Evolutionary conservation across 306 rosid genomes (phyloP), one percentile per base, ranked within the genome.

Genomic region (Glycine latifolia): DNA sequence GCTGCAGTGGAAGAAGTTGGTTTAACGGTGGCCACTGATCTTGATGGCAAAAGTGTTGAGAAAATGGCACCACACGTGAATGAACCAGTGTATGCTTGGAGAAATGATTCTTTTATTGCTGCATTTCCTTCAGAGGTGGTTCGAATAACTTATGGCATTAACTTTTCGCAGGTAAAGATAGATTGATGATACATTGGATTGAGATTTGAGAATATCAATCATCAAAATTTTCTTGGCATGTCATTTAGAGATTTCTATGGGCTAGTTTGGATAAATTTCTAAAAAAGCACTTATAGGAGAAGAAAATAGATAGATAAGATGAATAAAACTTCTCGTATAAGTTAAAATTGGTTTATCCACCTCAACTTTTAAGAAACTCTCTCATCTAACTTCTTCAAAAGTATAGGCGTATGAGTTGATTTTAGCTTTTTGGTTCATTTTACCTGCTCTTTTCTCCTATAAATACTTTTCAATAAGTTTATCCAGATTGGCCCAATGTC

Each of bases 141-240:
- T 88, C 81, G 15, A 58, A 83, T 95, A 76, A 95, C 91, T 43
- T 95, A 87, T 71, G 97, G 97, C 80, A 95, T 95, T 70, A 81
- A 60, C 87, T 95, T 89, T 83, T 89, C 89, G 15, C 92, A 91
- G 95, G 99, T 95, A 90, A 71, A 71, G 79, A 59, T 67, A 69
- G 60, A 67, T 55, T 66, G 44, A 60, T 68, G 44, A 66, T 79
- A 49, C 48, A 8, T 31, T 73, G 49, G 61, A 59, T 81, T 31
- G 73, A 77, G 71, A 83, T 59, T 81, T 31, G 69, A 77, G 71
- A 83, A 52, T 83, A 48, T 83, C 9, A 20, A 53, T 68, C 73
- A 65, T 31, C 37, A 16, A 37, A 35, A n/a, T 14, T 35, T 37
- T 60, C 54, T 20, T 13, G 39, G 76, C 76, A 80, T 43, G 55